These are phyloP conservation scores for Nothophaeocryptopus gaeumannii DNA, from an alignment of 2,329 filamentous ascomycete genomes.

Conservation along the genomic window DNA sequence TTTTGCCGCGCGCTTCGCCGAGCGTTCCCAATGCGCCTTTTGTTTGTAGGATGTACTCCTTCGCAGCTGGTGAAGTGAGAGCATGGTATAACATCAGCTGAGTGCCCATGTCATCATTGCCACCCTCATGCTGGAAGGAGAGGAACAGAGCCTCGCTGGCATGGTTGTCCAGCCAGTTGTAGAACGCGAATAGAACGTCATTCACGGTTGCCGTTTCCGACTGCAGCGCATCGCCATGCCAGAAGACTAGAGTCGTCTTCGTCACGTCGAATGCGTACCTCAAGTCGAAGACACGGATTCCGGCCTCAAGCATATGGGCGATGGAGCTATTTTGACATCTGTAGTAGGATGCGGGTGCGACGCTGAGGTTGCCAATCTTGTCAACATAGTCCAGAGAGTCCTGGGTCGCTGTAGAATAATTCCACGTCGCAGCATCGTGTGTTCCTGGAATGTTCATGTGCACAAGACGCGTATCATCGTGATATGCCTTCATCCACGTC, in stretches of 20 bases:
- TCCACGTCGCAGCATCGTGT: conserved; percentile 54
- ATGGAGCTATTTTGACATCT: conserved; percentile 45
- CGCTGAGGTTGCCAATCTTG: conserved; percentile 37
- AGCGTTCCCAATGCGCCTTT: conserved; percentile 38
- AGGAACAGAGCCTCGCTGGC: conserved; percentile 47
- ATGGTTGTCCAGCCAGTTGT: conserved; percentile 49
- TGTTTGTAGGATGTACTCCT: conserved; percentile 41
- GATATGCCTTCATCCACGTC: conserved; percentile 48
- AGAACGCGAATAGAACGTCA: conserved; percentile 49
- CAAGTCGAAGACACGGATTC: conserved; percentile 52
- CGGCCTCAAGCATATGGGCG: conserved; percentile 43
- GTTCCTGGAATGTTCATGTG: conserved; percentile 53
- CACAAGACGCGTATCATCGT: conserved; percentile 44
- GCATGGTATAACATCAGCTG: conserved; percentile 40
- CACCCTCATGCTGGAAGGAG: conserved; percentile 49
- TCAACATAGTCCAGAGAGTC: conserved; percentile 41
- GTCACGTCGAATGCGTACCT: conserved; percentile 50
- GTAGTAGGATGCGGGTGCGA: conserved; percentile 37
- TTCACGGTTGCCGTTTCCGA: conserved; percentile 45
- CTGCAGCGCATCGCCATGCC: conserved; percentile 47
- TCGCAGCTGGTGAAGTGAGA: conserved; percentile 41
- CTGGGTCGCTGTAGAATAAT: conserved; percentile 47
- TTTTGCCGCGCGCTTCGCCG: conserved; percentile 38
- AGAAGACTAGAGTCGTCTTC: conserved; percentile 48
- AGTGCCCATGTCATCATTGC: conserved; percentile 36